Percentiles rank a stretch among this genome's conserved stretches.
These are phyloP conservation scores for Nakaseomyces glabratus DNA, from an alignment of 1,139 yeast species.

Conservation along the genomic window DNA sequence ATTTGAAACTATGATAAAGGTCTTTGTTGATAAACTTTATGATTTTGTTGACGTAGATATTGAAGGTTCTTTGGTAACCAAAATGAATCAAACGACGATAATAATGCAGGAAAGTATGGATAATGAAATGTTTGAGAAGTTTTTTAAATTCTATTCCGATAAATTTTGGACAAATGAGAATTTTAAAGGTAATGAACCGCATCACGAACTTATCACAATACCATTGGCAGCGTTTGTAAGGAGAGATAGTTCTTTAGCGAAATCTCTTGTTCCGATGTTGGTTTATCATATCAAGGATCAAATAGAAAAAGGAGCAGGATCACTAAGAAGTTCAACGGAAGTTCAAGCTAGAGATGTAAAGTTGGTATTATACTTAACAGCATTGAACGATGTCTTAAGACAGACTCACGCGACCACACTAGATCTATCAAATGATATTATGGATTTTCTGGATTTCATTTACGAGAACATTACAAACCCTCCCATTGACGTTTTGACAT, in stretches of 20 bases:
- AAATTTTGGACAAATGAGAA: conserved; percentile 57
- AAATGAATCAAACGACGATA: conserved; percentile 54
- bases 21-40: conserved; percentile 54
- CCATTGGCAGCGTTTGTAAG: conserved; percentile 62
- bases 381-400: conserved; percentile 63
- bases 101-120: conserved; percentile 65
- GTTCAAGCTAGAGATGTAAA: conserved; percentile 70
- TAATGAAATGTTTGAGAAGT: conserved; percentile 43
- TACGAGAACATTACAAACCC: conserved; percentile 66
- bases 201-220: conserved; percentile 39
- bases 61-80: conserved; percentile 43
- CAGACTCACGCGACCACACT: conserved; percentile 52
- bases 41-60: conserved; percentile 59
- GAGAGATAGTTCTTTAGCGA: conserved; percentile 40
- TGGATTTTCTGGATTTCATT: conserved; percentile 42
- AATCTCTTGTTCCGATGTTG: conserved; percentile 23
- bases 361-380: conserved; percentile 64
- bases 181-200: conserved; percentile 32
- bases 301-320: conserved; percentile 75
- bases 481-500: conserved; percentile 35
- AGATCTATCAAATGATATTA: conserved; percentile 39
- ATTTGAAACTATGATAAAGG: conserved; percentile 52
- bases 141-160: conserved; percentile 38
- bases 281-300: conserved; percentile 48
- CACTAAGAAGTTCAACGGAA: conserved; percentile 58